These are phyloP conservation scores for Prillingera fragicola DNA, from an alignment of 1,284 basidiomycete species.

Conservation along the genomic window DNA sequence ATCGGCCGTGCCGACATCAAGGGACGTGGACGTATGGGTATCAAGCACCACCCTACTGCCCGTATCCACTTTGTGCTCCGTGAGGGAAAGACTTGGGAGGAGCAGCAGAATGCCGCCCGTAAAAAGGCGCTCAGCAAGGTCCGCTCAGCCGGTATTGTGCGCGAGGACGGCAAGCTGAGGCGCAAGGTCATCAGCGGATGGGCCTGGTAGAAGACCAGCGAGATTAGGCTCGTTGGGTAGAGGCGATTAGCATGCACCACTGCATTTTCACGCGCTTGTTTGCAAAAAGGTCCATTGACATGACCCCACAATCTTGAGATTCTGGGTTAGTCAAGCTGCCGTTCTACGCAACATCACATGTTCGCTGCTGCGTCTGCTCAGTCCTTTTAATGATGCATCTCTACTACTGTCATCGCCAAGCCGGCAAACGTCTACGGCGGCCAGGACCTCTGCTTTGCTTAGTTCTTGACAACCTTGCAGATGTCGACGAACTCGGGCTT, in stretches of 20 bases:
- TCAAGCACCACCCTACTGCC: slow-evolving; percentile 71
- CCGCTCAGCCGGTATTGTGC: slow-evolving; percentile 67
- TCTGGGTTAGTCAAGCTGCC: no score
- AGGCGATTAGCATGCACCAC: not conserved
- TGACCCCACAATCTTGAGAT: no score
- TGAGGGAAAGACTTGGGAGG: slow-evolving; percentile 73
- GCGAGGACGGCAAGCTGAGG: slow-evolving; percentile 72
- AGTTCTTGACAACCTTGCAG: slow-evolving; percentile 59
- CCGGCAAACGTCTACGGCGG: no score
- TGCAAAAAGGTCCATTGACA: no score
- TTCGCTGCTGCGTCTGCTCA: no score
- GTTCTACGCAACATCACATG: no score
- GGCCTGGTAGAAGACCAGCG: slow-evolving; percentile 62
- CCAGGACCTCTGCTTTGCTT: no score
- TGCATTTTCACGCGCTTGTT: not conserved
- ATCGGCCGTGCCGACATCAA: slow-evolving; percentile 72
- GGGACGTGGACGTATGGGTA: slow-evolving; percentile 75
- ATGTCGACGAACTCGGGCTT: slow-evolving; percentile 96
- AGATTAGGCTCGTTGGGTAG: not conserved
- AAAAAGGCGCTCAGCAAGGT: slow-evolving; percentile 67
- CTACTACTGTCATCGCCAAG: no score
- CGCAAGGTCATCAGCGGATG: slow-evolving; percentile 61
- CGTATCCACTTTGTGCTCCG: slow-evolving; percentile 72
- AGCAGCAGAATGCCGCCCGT: slow-evolving; percentile 61
- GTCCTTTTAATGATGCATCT: no score